phyloP scores from a whole-genome alignment of 2,329 filamentous ascomycete genomes.

The Pyrenophora teres region DNA sequence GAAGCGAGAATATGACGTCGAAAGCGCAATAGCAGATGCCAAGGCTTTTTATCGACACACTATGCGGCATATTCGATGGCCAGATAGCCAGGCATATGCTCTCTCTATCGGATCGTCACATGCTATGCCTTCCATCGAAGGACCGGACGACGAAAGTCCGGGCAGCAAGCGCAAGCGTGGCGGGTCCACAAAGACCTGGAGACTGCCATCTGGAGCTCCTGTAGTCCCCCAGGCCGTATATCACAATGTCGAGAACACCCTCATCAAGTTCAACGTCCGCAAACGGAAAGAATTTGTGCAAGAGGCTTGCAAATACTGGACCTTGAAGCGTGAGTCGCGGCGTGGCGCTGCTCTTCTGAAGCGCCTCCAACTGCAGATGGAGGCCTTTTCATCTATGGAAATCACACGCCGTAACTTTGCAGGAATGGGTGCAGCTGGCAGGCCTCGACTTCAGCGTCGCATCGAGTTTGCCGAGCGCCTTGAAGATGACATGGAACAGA shows the following conservation, averaged over 20 bases:
- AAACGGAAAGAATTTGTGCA: slow-evolving; percentile 92
- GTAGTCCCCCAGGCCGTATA: slow-evolving; percentile 90
- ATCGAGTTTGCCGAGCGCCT: slow-evolving; percentile 86
- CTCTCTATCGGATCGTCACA: slow-evolving; percentile 78
- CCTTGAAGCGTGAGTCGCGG: slow-evolving; percentile 89
- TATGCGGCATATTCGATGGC: slow-evolving; percentile 90
- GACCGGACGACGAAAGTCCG: slow-evolving; percentile 55
- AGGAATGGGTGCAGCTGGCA: slow-evolving; percentile 87
- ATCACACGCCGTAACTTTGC: slow-evolving; percentile 93
- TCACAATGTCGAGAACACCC: slow-evolving; percentile 79
- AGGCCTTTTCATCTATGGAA: slow-evolving; percentile 97
- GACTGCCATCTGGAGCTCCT: slow-evolving; percentile 89
- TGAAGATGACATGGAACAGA: slow-evolving; percentile 74
- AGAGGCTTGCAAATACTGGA: slow-evolving; percentile 97
- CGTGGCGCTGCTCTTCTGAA: slow-evolving; percentile 91
- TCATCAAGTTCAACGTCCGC: slow-evolving; percentile 80
- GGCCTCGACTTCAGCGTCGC: slow-evolving; percentile 74
- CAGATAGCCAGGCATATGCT: slow-evolving; percentile 83
- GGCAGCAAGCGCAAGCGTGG: slow-evolving; percentile 63
- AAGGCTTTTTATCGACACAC: slow-evolving; percentile 87
- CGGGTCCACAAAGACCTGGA: slow-evolving; percentile 74
- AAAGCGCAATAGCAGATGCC: slow-evolving; percentile 77
- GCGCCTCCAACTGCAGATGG: slow-evolving; percentile 89
- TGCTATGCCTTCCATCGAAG: slow-evolving; percentile 56
- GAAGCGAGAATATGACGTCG: slow-evolving; percentile 81